Evolutionary conservation across 2,329 filamentous ascomycete species (phyloP), one percentile per base, ranked within the genome.

Genomic region (Xylariaceae sp.): DNA sequence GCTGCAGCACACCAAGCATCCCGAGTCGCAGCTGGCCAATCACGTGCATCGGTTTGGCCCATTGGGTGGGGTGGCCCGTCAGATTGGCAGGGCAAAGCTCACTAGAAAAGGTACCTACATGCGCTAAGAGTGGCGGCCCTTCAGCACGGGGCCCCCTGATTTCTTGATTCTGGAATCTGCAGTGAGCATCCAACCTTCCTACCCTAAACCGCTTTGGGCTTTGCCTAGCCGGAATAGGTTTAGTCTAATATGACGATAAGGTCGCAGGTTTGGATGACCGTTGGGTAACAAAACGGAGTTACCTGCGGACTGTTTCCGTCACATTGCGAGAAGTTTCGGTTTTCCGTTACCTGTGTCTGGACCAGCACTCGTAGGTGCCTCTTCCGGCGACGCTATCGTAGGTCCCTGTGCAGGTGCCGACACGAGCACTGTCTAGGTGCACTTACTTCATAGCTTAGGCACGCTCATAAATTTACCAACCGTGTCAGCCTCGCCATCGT

Each of bases 401-500:
- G 11, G 44, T 17, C 15, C 13, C 44, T n/a, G 13, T n/a, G 44
- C 11, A 42, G 37, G 37, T 42, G 37, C 37, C 37, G 37, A 9
- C 11, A 42, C 7, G 4, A 42, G 37, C 37, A 13, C 37, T 42
- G 11, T 42, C 37, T 42, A 42, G 37, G 37, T 13, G 30, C 47
- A 23, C 11, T 8, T 18, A 49, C 47, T 23, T 11, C 18, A 10
- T 18, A 18, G 15, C 18, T 9, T 42, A 42, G 37, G 37, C 11
- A 13, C 23, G 23, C 45, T 10, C 9, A 17, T 18, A 50, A 50
- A 17, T 17, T 34, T 50, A 11, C 18, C 17, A 10, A 18, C 13
- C 55, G 45, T 42, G 37, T 10, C 37, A 42, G 56, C 56, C 56
- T 57, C 50, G 49, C 18, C 49, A 30, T 51, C 15, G 35, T 17